Evolutionary conservation across 1,284 basidiomycete species (phyloP), one percentile per base, ranked within the genome.

Genomic region (Macrocybe sp.): DNA sequence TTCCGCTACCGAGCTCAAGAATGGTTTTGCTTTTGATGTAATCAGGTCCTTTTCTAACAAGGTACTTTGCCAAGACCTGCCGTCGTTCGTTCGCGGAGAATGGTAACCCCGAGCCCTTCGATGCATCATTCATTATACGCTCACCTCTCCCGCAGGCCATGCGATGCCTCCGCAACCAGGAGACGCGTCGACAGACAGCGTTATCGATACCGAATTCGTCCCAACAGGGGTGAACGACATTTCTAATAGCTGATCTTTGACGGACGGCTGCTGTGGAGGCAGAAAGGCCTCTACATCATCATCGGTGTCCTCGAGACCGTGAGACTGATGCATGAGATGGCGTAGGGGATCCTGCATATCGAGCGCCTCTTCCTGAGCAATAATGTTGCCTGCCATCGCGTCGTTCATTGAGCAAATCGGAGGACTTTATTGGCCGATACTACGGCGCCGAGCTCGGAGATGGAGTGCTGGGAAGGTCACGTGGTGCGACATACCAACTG

Each of bases 101-200:
- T 5, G 14, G 22, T 29, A 22, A 42, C n/a, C 8, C 33, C 47
- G 48, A 14, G 49, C 12, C 35, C 41, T 38, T 53, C 37, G 44
- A 43, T 28, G 45, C 52, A 34, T 45, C 44, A 31, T 44, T 45
- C 46, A 36, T 59, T 41, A 45, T 41, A 11, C 32, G 34, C 30
- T 32, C 36, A 93, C 92, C 77, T 94, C 83, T 53, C 92, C 93
- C 9, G 93, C 89, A 3, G 91, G 92, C 93, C 93, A 97, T 8
- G 92, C 84, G 41, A 93, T 79, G 0, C 93, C 93, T 10, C 93
- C 93, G 63, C 94, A 97, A 2, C 93, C 93, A 16, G 85, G 88
- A 37, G 81, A 77, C 30, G 90, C 83, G 61, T 94, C 90, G 2
- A 92, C 76, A 32, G 70, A 67, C 38, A 92, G 74, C 39, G 62